Base-by-base conservation (phyloP, 1,284 basidiomycete species). In the Ceratorhiza oryzae-sativae region DNA sequence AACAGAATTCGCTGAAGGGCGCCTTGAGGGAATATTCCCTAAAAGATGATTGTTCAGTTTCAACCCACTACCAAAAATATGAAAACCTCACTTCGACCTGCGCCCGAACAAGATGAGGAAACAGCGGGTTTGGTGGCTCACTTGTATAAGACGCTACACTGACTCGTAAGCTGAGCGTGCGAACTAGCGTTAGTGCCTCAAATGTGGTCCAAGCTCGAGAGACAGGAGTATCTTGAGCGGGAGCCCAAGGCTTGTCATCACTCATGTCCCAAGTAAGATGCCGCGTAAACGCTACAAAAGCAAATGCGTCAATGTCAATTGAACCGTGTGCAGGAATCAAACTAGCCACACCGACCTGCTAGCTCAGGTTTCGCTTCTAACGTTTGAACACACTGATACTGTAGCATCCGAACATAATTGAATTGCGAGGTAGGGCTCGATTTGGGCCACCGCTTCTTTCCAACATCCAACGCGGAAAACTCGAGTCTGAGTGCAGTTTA, bases 381-480 rank as follows among this genome's bases (percentile, higher is more conserved):
- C 8, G 42, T 62, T 10, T 62, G 60, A 13, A 45, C n/a, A n/a
- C 49, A 62, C 10, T 48, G 15, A 18, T 20, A 34, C 36, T 62
- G 60, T 13, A 49, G 30, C 1, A 48, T 34, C 15, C 60, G 60
- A 20, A 62, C 60, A 34, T 49, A n/a, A 20, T 62, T 62, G 18
- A 49, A 34, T 36, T 34, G 45, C 20, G 32, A 13, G 18, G 8
- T n/a, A 8, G 1, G 45, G n/a, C 23, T 25, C 25, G 12, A 18
- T 4, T 36, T 23, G 15, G 60, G 45, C 60, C 45, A 62, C 30
- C 45, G 42, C 27, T 62, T 62, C 23, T 48, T 49, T 32, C 45
- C 45, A 20, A 49, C 23, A 34, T 62, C 45, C 15, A 9, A 62
- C n/a, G n/a, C 30, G 20, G 60, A 49, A 62, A 62, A 62, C n/a